A percentile compares a stretch with the other conserved stretches of the same genome.
Conservation (phyloP, 495 filamentous ascomycete genomes). For the Neurospora sp. region DNA sequence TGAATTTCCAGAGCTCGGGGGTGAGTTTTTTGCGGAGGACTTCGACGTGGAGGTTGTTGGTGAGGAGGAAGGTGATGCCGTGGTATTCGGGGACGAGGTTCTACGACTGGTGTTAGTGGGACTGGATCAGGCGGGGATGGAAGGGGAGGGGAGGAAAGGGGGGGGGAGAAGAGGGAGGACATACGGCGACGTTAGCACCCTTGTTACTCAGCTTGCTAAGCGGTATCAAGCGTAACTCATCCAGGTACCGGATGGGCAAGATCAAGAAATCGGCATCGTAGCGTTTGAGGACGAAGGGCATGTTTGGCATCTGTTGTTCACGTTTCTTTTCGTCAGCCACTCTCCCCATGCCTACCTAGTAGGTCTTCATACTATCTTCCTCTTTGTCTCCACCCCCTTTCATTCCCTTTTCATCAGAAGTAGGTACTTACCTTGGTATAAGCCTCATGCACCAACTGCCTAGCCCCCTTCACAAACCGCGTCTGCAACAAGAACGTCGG, state of each 20-base stretch:
- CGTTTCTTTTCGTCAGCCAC: not conserved
- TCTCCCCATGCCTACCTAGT: too few species aligned
- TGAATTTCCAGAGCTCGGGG: not conserved
- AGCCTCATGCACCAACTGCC: not conserved
- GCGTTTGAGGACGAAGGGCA: not conserved
- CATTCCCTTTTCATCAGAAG: too few species aligned
- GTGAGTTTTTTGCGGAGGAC: not conserved
- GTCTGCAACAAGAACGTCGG: not conserved
- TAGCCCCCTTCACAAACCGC: not conserved
- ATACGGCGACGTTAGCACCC: not conserved
- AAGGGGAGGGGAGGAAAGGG: too few species aligned
- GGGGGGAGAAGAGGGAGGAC: not conserved
- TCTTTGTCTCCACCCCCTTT: not conserved
- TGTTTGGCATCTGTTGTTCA: not conserved
- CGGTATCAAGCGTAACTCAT: not conserved
- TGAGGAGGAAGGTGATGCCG: not conserved
- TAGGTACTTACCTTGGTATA: not conserved
- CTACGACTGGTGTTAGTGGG: not conserved
- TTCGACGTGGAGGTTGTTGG: not conserved
- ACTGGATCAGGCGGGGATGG: too few species aligned
- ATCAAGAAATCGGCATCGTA: not conserved
- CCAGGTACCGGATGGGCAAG: not conserved
- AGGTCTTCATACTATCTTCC: too few species aligned
- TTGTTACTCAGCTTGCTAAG: not conserved
- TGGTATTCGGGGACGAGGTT: not conserved